Evolutionary conservation across 345 rosid species (phyloP).

Genomic region (Eucalyptus shirleyi): DNA sequence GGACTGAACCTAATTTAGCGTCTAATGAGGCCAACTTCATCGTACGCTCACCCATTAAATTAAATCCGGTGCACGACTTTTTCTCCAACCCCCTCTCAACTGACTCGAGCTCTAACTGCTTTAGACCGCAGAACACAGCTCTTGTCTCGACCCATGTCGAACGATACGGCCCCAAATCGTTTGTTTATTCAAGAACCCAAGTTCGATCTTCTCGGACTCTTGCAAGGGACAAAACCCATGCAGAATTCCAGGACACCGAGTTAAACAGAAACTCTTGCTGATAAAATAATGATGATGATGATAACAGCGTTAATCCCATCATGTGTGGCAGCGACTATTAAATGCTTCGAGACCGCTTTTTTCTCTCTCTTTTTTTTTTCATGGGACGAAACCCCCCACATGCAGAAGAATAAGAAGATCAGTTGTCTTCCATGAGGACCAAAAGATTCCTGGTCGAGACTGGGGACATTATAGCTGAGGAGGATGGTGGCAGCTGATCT

Average conservation of each 20-base stretch:
- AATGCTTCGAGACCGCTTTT: not conserved
- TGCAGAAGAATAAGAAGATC: not conserved
- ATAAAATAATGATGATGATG: not conserved
- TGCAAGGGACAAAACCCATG: not conserved
- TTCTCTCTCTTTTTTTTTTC: not conserved
- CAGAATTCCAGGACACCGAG: not conserved
- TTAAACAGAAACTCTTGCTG: not conserved
- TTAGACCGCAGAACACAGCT: not conserved
- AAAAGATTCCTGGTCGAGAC: not conserved
- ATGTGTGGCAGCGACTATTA: not conserved
- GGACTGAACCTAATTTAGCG: not conserved
- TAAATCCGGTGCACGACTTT: not conserved
- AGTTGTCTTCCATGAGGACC: not conserved
- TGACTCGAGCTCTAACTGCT: not conserved
- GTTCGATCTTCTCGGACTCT: not conserved
- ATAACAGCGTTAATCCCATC: not conserved
- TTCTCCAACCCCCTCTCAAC: not conserved
- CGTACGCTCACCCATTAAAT: not conserved
- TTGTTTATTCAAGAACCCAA: not conserved
- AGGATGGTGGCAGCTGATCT: not conserved
- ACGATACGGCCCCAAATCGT: not conserved
- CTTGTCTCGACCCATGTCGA: not conserved
- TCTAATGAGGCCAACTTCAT: not conserved
- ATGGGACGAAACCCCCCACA: not conserved
- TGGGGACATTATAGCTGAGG: not conserved